phyloP scores from a whole-genome alignment of 495 filamentous ascomycete genomes.

The Daldinia vernicosa region DNA sequence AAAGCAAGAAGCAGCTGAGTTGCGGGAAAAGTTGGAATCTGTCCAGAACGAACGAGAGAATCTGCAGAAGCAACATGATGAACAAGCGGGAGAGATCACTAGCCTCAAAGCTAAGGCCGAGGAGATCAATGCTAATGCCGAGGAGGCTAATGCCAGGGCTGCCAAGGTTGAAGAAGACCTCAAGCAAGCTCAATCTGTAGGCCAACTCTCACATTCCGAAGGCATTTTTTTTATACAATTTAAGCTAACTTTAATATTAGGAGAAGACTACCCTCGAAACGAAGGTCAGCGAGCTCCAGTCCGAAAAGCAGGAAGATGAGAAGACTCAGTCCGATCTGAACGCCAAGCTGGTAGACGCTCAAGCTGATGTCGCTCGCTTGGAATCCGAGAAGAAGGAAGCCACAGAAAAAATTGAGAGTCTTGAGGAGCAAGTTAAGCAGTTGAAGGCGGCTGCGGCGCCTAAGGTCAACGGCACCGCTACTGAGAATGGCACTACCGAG shows the following conservation, averaged over 20 bases:
- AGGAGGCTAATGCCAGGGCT: constrained; percentile 34
- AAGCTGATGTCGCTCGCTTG: constrained; percentile 15
- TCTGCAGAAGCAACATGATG: constrained; percentile 27
- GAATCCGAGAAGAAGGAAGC: constrained; percentile 33
- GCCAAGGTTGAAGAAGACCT: constrained; percentile 33
- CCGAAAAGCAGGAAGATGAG: constrained; percentile 22
- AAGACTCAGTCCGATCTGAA: constrained; percentile 21
- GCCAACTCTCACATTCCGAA: not conserved
- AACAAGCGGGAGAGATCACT: constrained; percentile 25
- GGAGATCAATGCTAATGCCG: constrained; percentile 10
- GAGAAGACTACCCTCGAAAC: constrained; percentile 31
- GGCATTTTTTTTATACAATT: not conserved
- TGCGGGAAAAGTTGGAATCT: constrained; percentile 23
- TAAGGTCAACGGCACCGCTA: constrained; percentile 14
- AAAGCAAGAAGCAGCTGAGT: constrained; percentile 16
- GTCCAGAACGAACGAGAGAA: constrained; percentile 13
- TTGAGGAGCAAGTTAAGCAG: constrained; percentile 26
- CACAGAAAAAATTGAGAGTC: constrained; percentile 16
- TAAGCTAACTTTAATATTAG: constrained; percentile 19
- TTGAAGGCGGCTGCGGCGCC: constrained; percentile 25
- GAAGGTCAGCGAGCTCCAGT: constrained; percentile 25
- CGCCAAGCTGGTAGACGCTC: constrained; percentile 27
- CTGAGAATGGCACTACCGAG: constrained; percentile 14
- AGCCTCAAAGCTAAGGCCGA: constrained; percentile 14
- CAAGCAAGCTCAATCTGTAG: constrained; percentile 26